A percentile compares a stretch with the other conserved stretches of the same genome.
Conservation (phyloP, 495 filamentous ascomycete genomes). For the Wilcoxina mikolae region DNA sequence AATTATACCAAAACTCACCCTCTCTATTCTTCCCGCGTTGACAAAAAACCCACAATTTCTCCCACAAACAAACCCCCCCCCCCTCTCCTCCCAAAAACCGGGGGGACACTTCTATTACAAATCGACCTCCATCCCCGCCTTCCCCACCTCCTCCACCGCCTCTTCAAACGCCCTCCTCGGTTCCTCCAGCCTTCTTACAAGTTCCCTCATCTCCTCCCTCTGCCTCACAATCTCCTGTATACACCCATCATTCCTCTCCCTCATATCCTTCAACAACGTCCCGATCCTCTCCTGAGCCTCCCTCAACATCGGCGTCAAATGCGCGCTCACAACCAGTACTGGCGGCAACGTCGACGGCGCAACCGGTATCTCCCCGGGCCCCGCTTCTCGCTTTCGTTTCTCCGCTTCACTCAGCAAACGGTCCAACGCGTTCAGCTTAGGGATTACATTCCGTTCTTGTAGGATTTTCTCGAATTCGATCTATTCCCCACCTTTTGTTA, state of each 20-base stretch:
- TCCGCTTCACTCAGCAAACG: slow-evolving; percentile 53
- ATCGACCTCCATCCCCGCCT: not conserved
- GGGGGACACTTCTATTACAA: too few species aligned
- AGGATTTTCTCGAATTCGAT: slow-evolving; percentile 69
- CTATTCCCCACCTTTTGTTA: slow-evolving; percentile 20
- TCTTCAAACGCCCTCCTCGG: slow-evolving; percentile 14
- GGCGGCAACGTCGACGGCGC: slow-evolving; percentile 22
- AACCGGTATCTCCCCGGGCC: slow-evolving; percentile 10
- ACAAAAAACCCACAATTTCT: too few species aligned
- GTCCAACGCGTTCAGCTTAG: slow-evolving; percentile 71
- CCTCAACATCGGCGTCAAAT: slow-evolving; percentile 16
- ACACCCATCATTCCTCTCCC: slow-evolving; percentile 11
- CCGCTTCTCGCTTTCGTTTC: slow-evolving; percentile 5
- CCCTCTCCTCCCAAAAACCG: too few species aligned
- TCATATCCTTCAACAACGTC: slow-evolving; percentile 10
- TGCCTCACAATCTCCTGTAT: slow-evolving; percentile 21
- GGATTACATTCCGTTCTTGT: slow-evolving; percentile 51
- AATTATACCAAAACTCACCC: too few species aligned
- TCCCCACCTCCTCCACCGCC: slow-evolving; percentile 13
- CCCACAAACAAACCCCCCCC: too few species aligned
- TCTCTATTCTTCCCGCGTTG: too few species aligned
- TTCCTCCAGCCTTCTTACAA: slow-evolving; percentile 14
- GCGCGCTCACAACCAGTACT: slow-evolving; percentile 15
- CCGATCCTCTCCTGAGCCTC: slow-evolving; percentile 14
- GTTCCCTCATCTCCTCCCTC: slow-evolving; percentile 17